Evolutionary conservation across 768 basidiomycete species (phyloP).

Genomic region (Podaxis mareebaensis): DNA sequence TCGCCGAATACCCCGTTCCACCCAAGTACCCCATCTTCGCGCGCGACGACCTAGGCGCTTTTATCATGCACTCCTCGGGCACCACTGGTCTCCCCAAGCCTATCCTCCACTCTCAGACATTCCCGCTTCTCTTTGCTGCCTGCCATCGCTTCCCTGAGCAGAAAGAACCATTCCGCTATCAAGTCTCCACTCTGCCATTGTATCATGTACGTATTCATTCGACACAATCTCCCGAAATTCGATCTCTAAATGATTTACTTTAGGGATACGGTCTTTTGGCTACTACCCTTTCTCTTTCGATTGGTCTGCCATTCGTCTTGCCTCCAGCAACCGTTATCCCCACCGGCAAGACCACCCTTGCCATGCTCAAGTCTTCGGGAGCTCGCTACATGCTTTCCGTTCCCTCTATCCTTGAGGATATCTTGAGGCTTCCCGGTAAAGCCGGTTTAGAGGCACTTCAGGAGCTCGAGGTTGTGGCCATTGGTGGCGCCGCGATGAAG

Average conservation of each 20-base stretch:
- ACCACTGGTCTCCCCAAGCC: constrained; percentile 54
- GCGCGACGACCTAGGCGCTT: constrained; percentile 34
- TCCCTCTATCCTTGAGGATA: constrained; percentile 41
- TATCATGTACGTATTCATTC: constrained; percentile 33
- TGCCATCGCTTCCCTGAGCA: constrained; percentile 34
- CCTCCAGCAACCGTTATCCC: constrained; percentile 36
- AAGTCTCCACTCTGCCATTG: constrained; percentile 38
- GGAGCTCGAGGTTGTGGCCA: constrained; percentile 33
- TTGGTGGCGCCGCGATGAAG: constrained; percentile 42
- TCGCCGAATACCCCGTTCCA: constrained; percentile 24
- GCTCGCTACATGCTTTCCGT: constrained; percentile 38
- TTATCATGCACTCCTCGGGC: constrained; percentile 52
- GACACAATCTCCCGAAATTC: neutral
- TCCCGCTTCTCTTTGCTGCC: constrained; percentile 33
- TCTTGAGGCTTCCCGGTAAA: constrained; percentile 25
- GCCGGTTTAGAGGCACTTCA: constrained; percentile 31
- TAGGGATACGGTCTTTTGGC: constrained; percentile 40
- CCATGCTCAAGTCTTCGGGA: constrained; percentile 24
- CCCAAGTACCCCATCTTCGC: constrained; percentile 24
- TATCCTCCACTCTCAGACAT: constrained; percentile 36
- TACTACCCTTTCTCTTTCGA: constrained; percentile 33
- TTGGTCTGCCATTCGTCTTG: constrained; percentile 39
- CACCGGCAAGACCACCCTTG: constrained; percentile 29
- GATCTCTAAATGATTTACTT: neutral
- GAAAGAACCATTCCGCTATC: constrained; percentile 28